Percentiles rank a stretch among this genome's conserved stretches.
These are phyloP conservation scores for Cutaneotrichosporon dermatis DNA, from an alignment of 1,284 basidiomycete genomes.

Conservation along the genomic window DNA sequence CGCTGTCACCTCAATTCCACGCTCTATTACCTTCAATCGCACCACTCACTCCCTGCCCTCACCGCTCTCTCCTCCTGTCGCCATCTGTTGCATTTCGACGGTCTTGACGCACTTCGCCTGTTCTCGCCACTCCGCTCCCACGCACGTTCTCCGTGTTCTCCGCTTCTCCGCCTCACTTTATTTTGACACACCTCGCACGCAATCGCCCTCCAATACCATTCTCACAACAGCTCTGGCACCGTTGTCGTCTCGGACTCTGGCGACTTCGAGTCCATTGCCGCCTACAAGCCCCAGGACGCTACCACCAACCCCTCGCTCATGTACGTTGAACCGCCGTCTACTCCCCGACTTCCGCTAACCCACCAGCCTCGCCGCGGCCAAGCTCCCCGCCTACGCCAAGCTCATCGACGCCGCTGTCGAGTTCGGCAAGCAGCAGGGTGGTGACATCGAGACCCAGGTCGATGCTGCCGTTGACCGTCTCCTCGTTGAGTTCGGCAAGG, in stretches of 20 bases:
- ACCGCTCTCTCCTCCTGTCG: not conserved
- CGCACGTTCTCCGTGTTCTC: conserved; percentile 51
- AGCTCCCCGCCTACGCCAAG: conserved; percentile 78
- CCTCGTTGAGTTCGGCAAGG: conserved; percentile 93
- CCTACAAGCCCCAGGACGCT: conserved; percentile 88
- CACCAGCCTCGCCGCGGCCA: conserved; percentile 72
- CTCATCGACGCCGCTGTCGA: conserved; percentile 78
- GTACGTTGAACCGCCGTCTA: conserved; percentile 20
- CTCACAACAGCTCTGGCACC: conserved; percentile 62
- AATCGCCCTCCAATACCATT: conserved; percentile 29
- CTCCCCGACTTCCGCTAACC: conserved; percentile 48
- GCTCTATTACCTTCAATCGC: too few relatives aligned
- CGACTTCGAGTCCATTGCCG: conserved; percentile 62
- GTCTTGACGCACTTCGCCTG: too few relatives aligned
- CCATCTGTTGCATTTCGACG: not conserved
- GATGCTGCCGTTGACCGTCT: conserved; percentile 81
- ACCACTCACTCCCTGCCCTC: too few relatives aligned
- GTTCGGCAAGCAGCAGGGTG: conserved; percentile 77
- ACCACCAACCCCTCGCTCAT: conserved; percentile 88
- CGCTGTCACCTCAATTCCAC: not conserved
- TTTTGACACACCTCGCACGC: too few relatives aligned
- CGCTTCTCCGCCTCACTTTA: conserved; percentile 64
- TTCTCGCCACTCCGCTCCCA: not conserved
- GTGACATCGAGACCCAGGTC: conserved; percentile 63
- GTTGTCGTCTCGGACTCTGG: conserved; percentile 92